phyloP scores from a whole-genome alignment of 257 asterid genomes.

The Orobanche coerulescens region DNA sequence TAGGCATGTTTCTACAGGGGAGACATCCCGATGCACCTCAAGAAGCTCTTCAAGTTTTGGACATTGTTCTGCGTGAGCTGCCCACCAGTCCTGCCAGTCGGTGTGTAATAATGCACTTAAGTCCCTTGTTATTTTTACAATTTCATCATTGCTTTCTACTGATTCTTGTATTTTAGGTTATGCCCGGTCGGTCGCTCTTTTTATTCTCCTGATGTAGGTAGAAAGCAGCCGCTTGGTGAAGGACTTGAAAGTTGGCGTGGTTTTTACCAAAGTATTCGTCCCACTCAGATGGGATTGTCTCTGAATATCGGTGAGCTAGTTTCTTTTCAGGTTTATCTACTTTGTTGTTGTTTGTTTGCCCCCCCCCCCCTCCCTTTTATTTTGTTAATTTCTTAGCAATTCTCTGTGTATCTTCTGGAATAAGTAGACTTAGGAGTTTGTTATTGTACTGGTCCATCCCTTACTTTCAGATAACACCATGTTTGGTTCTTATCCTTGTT shows the following conservation, averaged over 20 bases:
- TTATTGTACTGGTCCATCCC: not conserved
- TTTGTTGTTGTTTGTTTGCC: too few relatives aligned
- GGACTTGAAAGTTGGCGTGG: conserved; percentile 87
- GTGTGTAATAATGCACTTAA: conserved; percentile 8
- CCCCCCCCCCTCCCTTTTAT: too few relatives aligned
- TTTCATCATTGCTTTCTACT: not conserved
- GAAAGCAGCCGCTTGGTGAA: conserved; percentile 64
- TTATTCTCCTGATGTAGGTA: conserved; percentile 52
- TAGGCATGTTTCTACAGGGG: conserved; percentile 69
- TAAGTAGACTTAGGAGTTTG: not conserved
- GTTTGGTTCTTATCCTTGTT: not conserved
- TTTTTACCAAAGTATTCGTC: conserved; percentile 77
- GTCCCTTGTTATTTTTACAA: not conserved
- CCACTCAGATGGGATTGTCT: conserved; percentile 85
- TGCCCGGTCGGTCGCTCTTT: conserved; percentile 66
- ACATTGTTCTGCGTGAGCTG: conserved; percentile 68
- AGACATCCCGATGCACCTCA: conserved; percentile 77
- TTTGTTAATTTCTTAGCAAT: not conserved
- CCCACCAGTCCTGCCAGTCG: conserved; percentile 52
- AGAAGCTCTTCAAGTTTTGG: conserved; percentile 74
- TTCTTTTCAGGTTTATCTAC: not conserved
- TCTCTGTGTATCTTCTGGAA: not conserved
- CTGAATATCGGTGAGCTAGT: conserved; percentile 53
- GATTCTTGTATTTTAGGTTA: conserved; percentile 28
- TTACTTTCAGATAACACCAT: not conserved